Evolutionary conservation across 345 rosid species (phyloP).

Genomic region (Orychophragmus violaceus): DNA sequence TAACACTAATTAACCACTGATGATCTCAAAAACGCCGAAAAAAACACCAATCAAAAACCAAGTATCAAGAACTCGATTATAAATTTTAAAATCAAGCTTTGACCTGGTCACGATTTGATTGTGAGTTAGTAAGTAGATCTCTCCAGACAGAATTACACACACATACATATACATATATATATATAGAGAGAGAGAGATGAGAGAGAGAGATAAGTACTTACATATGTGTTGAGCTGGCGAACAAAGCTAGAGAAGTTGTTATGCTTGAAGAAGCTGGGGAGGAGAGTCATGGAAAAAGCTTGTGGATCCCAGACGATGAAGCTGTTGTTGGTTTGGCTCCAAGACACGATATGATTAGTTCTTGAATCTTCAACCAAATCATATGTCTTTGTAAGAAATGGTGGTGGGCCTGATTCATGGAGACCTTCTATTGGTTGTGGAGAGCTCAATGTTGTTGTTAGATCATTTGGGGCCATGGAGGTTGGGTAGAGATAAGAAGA

Average conservation of each 20-base stretch:
- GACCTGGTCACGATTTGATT: conserved; percentile 13
- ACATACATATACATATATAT: not conserved
- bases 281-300: conserved; percentile 41
- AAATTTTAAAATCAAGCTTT: conserved; percentile 10
- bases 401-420: conserved; percentile 58
- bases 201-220: conserved; percentile 34
- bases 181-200: not conserved
- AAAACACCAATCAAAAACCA: conserved; percentile 10
- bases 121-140: conserved; percentile 2
- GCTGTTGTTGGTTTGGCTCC: conserved; percentile 61
- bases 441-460: conserved; percentile 15
- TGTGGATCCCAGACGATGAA: conserved; percentile 72
- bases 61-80: conserved; percentile 13
- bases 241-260: conserved; percentile 79
- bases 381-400: conserved; percentile 67
- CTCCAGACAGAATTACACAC: not conserved
- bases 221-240: conserved; percentile 78
- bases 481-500: conserved; percentile 21
- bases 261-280: conserved; percentile 71
- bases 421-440: conserved; percentile 65
- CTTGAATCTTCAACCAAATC: conserved; percentile 55
- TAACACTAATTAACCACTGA: conserved; percentile 7
- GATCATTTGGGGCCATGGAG: conserved; percentile 15
- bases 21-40: not conserved
- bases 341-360: conserved; percentile 58